These are phyloP conservation scores for Triticum aestivum DNA, from an alignment of 176 grass and related monocot genomes.

Conservation along the genomic window IWGSC_CS_RefSeq_v2.1 NC_057801.1:460686988-460687487, in stretches of 20 bases:
- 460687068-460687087: too few species aligned
- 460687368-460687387: slow-evolving; percentile 44
- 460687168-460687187: slow-evolving; percentile 68
- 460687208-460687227: slow-evolving; percentile 97
- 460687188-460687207: slow-evolving; percentile 78
- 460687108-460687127: slow-evolving; percentile 23
- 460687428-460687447: slow-evolving; percentile 91
- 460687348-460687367: neutral
- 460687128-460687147: slow-evolving; percentile 29
- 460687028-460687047: neutral
- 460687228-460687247: slow-evolving; percentile 94
- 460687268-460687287: slow-evolving; percentile 74
- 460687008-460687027: neutral
- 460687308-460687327: slow-evolving; percentile 29
- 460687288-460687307: slow-evolving; percentile 87
- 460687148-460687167: slow-evolving; percentile 44
- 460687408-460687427: slow-evolving; percentile 98
- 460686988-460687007: too few species aligned
- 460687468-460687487: slow-evolving; percentile 85
- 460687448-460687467: slow-evolving; percentile 70
- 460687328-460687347: neutral
- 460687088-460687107: neutral
- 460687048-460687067: neutral
- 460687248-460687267: slow-evolving; percentile 95
- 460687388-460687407: slow-evolving; percentile 88